Base-by-base conservation (phyloP, 164 flowering plant species). In the Magnolia changhungtana region DNA sequence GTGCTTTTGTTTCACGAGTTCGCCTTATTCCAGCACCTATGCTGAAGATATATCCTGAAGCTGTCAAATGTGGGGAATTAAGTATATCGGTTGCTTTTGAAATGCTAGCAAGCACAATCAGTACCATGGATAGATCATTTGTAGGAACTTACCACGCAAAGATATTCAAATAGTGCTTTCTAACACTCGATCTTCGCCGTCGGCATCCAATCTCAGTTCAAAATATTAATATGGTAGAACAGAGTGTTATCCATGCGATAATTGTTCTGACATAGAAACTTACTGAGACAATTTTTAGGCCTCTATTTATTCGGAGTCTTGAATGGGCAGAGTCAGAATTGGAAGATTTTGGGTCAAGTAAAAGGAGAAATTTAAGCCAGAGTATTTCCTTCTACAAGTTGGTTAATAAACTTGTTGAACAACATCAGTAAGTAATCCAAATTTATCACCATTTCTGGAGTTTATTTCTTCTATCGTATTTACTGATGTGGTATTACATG, bases 181-280 rank as follows among this genome's bases (percentile, higher is more conserved):
- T 78, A 71, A 95, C 95, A 8, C 98, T 95, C 80, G 99, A 90
- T 88, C 87, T 95, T 72, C 98, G 99, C 14, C 85, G 87, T 68
- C 89, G 87, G 74, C 85, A 76, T 65, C 91, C 89, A 68, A 81
- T 67, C 49, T 85, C 97, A 20, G 58, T 95, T 52, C 77, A 77
- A 71, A 81, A 86, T 51, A 79, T 95, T 55, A 77, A 86, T 82
- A 69, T 71, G 50, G 95, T 93, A 2, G 99, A 95, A 82, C 76
- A 82, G 50, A 80, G 82, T 78, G 88, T 93, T 66, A 83, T 90
- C 64, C 78, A 80, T 83, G 86, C 97, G 49, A 78, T 90, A 78
- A 81, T 89, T 78, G 70, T 81, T 45, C 82, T 95, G 73, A 89
- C 97, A 19, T 86, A 88, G 92, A 95, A 91, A 77, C 92, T 95